phyloP scores from a whole-genome alignment of 2,329 filamentous ascomycete genomes.

The Aspergillus fructus region DNA sequence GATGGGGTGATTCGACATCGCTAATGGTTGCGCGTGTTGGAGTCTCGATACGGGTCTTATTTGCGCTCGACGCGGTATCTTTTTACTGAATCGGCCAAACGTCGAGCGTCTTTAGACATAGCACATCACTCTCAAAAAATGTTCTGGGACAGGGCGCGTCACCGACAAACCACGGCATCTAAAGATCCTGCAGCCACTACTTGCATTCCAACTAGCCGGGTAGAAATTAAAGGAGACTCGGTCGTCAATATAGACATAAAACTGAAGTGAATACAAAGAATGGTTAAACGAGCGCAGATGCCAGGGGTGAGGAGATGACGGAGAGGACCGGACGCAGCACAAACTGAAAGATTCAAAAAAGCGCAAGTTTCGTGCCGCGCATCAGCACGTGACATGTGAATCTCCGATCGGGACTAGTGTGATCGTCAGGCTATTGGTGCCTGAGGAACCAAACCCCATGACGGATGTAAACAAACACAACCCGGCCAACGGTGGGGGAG shows the following conservation, averaged over 20 bases:
- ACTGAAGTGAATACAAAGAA: not conserved
- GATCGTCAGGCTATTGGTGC: constrained; percentile 28
- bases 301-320: not conserved
- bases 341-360: constrained; percentile 12
- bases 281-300: not conserved
- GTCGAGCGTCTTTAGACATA: constrained; percentile 15
- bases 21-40: constrained; percentile 3
- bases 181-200: not conserved
- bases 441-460: constrained; percentile 26
- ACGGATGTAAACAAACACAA: constrained; percentile 42
- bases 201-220: not conserved
- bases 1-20: constrained; percentile 47
- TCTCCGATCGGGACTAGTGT: constrained; percentile 24
- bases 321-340: not conserved
- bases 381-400: constrained; percentile 25
- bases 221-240: not conserved
- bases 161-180: not conserved
- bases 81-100: constrained; percentile 4
- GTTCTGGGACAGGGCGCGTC: constrained; percentile 3
- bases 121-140: constrained; percentile 19
- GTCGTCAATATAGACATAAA: not conserved
- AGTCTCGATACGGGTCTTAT: not conserved
- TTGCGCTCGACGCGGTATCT: constrained; percentile 8
- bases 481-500: constrained; percentile 8
- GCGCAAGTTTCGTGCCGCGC: constrained; percentile 20